These are phyloP conservation scores for Corynespora cassiicola DNA, from an alignment of 2,329 filamentous ascomycete species.

Conservation along the genomic window DNA sequence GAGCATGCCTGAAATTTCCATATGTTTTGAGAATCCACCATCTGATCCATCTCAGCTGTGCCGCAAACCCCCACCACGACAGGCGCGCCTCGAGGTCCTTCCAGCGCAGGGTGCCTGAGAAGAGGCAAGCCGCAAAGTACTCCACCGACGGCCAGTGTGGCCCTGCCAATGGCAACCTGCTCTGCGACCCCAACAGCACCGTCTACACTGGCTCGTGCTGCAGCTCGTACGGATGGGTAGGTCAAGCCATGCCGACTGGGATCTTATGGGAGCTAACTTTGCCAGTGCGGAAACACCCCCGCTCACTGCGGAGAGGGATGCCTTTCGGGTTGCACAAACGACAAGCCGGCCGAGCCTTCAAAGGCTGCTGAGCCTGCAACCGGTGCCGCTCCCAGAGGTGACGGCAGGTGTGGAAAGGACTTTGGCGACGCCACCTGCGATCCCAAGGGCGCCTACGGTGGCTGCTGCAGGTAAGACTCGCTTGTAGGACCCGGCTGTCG, in stretches of 20 bases:
- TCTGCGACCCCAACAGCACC: constrained; percentile 53
- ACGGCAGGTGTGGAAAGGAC: constrained; percentile 50
- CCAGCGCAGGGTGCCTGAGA: constrained; percentile 26
- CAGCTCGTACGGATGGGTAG: constrained; percentile 48
- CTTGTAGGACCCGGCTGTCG: no score
- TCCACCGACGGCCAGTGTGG: constrained; percentile 50
- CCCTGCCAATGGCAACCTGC: constrained; percentile 44
- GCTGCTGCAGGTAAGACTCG: constrained; percentile 47
- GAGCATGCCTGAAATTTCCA: constrained; percentile 11
- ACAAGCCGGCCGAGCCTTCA: constrained; percentile 8
- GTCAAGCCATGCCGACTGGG: constrained; percentile 1
- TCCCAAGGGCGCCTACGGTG: constrained; percentile 45
- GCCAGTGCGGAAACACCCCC: constrained; percentile 51
- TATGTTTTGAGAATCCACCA: no score
- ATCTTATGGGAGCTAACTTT: constrained; percentile 14
- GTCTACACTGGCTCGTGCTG: constrained; percentile 55
- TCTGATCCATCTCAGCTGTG: constrained; percentile 21
- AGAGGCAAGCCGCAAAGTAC: constrained; percentile 40
- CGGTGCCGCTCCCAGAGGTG: constrained; percentile 27
- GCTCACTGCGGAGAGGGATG: constrained; percentile 48
- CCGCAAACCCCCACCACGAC: constrained; percentile 21
- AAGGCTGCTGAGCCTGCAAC: constrained; percentile 12
- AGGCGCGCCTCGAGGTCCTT: constrained; percentile 35
- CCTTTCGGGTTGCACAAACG: constrained; percentile 38
- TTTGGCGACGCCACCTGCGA: constrained; percentile 50